Evolutionary conservation across 371 early-diverging fungal species (phyloP).

Genomic region (Capniomyces stellatus): DNA sequence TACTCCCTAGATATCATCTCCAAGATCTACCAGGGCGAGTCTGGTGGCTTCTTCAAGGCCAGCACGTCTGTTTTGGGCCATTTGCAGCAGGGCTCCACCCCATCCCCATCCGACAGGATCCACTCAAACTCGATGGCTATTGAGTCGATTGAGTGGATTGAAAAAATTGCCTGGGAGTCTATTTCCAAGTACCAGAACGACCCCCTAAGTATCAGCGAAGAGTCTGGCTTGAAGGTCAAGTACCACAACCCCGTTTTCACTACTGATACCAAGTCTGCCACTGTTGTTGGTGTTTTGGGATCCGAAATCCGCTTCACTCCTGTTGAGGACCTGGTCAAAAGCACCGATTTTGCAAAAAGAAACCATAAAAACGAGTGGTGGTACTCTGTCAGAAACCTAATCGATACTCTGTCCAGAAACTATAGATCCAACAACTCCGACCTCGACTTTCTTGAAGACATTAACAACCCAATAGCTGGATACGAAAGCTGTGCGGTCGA

Average conservation of each 20-base stretch:
- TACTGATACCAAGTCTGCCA: slow-evolving; percentile 34
- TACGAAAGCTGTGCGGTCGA: slow-evolving; percentile 24
- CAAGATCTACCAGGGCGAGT: slow-evolving; percentile 82
- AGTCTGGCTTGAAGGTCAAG: slow-evolving; percentile 20
- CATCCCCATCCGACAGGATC: slow-evolving; percentile 91
- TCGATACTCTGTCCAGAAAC: slow-evolving; percentile 21
- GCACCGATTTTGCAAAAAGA: slow-evolving; percentile 64
- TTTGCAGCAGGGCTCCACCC: slow-evolving; percentile 91
- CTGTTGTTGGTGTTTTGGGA: slow-evolving; percentile 71
- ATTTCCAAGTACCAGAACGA: slow-evolving; percentile 6
- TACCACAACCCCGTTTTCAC: slow-evolving; percentile 43
- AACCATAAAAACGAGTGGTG: slow-evolving; percentile 62
- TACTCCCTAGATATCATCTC: slow-evolving; percentile 85
- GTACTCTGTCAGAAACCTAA: slow-evolving; percentile 23
- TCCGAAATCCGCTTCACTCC: slow-evolving; percentile 54
- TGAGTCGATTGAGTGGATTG: slow-evolving; percentile 27
- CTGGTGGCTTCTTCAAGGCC: slow-evolving; percentile 77
- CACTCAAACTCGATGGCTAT: slow-evolving; percentile 76
- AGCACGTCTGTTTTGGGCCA: slow-evolving; percentile 89
- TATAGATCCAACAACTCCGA: background rate
- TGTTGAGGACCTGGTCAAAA: slow-evolving; percentile 36
- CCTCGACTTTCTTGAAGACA: background rate
- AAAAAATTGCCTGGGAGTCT: slow-evolving; percentile 20
- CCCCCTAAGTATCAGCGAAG: background rate
- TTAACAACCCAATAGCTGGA: background rate